These are phyloP conservation scores for Aspergillus funiculosus DNA, from an alignment of 495 filamentous ascomycete species.

Conservation along the genomic window DNA sequence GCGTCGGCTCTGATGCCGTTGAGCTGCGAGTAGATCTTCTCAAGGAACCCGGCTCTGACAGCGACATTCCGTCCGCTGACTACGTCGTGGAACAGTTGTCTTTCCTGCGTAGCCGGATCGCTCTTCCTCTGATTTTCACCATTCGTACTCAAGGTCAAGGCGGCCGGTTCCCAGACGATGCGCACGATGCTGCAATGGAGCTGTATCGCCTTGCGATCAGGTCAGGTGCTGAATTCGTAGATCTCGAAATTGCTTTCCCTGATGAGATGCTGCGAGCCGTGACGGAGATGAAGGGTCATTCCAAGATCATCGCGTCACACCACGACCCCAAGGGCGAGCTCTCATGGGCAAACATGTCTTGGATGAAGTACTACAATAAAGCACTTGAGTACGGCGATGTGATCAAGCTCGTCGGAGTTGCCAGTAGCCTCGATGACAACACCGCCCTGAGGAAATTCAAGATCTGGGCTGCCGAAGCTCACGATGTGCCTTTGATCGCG, in stretches of 20 bases:
- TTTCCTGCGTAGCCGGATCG: constrained; percentile 64
- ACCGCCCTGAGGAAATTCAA: constrained; percentile 79
- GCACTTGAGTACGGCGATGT: constrained; percentile 83
- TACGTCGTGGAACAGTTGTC: constrained; percentile 79
- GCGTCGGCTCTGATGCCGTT: constrained; percentile 85
- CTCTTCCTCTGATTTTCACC: constrained; percentile 90
- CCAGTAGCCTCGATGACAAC: constrained; percentile 75
- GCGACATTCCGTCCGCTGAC: constrained; percentile 58
- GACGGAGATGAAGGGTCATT: constrained; percentile 60
- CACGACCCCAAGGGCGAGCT: constrained; percentile 77
- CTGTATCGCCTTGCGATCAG: constrained; percentile 76
- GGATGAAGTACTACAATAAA: constrained; percentile 81
- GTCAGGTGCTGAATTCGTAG: constrained; percentile 83
- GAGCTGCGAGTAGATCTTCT: constrained; percentile 92
- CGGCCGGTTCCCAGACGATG: constrained; percentile 78
- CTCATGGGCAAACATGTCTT: constrained; percentile 83
- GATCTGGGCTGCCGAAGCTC: constrained; percentile 60
- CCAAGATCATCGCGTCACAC: constrained; percentile 88
- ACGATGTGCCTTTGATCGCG: constrained; percentile 78
- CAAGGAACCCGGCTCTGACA: constrained; percentile 57
- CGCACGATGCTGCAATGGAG: constrained; percentile 57
- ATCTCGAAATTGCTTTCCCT: constrained; percentile 86
- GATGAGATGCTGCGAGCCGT: constrained; percentile 63
- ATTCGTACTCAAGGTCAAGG: constrained; percentile 82
- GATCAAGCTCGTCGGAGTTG: constrained; percentile 90